Conservation (phyloP, 768 basidiomycete species). For the Boletus tomentosulus region DNA sequence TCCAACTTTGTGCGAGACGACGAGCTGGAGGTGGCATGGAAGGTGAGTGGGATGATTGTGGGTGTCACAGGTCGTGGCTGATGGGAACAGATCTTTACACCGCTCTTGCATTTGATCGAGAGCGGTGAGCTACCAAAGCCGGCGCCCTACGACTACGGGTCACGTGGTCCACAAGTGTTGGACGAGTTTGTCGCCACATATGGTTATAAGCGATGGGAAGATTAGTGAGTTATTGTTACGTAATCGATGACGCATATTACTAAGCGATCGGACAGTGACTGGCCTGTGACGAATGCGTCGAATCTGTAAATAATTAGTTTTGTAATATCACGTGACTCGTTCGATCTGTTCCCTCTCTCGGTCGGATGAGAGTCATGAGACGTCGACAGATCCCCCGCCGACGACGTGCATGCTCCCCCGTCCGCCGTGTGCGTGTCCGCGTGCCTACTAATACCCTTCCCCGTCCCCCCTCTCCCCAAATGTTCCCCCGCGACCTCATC, state of each 20-base stretch:
- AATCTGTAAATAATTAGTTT: constrained; percentile 16
- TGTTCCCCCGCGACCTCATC: constrained; percentile 30
- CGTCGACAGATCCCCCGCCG: constrained; percentile 27
- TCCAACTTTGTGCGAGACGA: constrained; percentile 99
- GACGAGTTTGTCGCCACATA: constrained; percentile 70
- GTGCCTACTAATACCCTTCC: constrained; percentile 11
- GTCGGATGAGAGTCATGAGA: constrained; percentile 5
- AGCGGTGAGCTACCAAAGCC: constrained; percentile 64
- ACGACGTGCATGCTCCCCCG: constrained; percentile 18
- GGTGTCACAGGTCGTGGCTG: constrained; percentile 1
- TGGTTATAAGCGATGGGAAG: constrained; percentile 70
- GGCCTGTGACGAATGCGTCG: constrained; percentile 26
- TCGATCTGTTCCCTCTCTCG: constrained; percentile 21
- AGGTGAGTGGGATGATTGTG: constrained; percentile 48
- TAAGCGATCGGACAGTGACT: constrained; percentile 13
- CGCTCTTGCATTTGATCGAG: constrained; percentile 95
- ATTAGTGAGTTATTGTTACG: constrained; percentile 61
- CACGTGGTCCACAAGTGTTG: constrained; percentile 86
- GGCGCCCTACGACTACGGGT: constrained; percentile 83
- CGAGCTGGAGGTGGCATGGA: constrained; percentile 97
- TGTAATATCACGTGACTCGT: constrained; percentile 20
- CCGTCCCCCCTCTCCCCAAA: neutral
- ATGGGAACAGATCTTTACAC: constrained; percentile 75
- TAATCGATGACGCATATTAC: neutral
- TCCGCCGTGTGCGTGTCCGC: constrained; percentile 10